Evolutionary conservation across 1,139 yeast genomes (phyloP).

Genomic region (Geotrichum klebahnii): DNA sequence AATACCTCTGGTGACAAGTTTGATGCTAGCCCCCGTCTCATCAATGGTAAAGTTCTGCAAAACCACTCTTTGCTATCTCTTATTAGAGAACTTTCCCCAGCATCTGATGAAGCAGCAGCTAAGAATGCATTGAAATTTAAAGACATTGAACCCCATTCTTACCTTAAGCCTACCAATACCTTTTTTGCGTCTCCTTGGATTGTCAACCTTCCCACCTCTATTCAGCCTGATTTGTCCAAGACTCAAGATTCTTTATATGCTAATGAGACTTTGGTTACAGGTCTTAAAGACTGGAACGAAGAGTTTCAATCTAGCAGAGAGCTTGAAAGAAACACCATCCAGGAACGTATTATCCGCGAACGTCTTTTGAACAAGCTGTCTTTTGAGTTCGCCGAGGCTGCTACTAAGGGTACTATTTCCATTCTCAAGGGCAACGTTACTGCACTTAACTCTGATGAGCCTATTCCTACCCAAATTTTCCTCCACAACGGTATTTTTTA

Average conservation of each 20-base stretch:
- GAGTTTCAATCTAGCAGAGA: slow-evolving; percentile 82
- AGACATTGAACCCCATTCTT: slow-evolving; percentile 49
- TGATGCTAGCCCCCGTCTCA: slow-evolving; percentile 54
- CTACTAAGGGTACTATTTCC: slow-evolving; percentile 75
- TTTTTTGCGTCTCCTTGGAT: too few relatives aligned
- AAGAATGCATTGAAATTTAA: slow-evolving; percentile 46
- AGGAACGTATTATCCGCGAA: slow-evolving; percentile 73
- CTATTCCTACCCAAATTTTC: slow-evolving; percentile 56
- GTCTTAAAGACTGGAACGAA: slow-evolving; percentile 85
- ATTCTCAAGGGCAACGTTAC: slow-evolving; percentile 68
- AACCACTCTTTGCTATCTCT: slow-evolving; percentile 51
- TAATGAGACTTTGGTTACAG: too few relatives aligned
- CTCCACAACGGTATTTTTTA: slow-evolving; percentile 82
- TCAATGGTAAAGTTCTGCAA: slow-evolving; percentile 39
- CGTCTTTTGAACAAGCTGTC: slow-evolving; percentile 67
- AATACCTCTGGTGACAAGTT: slow-evolving; percentile 63
- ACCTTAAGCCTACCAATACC: slow-evolving; percentile 40
- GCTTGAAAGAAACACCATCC: slow-evolving; percentile 52
- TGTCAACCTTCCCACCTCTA: too few relatives aligned
- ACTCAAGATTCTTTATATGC: too few relatives aligned
- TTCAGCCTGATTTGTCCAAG: too few relatives aligned
- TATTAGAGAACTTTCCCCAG: slow-evolving; percentile 53
- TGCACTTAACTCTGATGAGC: slow-evolving; percentile 78
- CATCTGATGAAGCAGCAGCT: slow-evolving; percentile 43
- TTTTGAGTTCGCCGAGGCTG: slow-evolving; percentile 70